Percentiles rank a stretch among this genome's conserved stretches.
phyloP scores from a whole-genome alignment of 495 filamentous ascomycete genomes.

The Mycothermus thermophilus region DNA sequence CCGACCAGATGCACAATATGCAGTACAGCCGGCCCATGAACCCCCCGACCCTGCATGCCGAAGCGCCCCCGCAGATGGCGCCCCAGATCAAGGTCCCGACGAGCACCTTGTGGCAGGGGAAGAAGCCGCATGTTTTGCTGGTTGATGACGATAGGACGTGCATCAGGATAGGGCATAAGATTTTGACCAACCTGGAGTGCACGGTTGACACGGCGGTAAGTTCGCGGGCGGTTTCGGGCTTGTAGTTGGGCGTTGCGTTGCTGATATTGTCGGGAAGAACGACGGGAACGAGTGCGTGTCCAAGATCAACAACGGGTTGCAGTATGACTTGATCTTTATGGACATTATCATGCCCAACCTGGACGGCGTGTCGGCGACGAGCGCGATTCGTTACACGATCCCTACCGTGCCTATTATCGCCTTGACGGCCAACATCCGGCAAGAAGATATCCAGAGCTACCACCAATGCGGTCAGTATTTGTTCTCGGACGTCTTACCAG shows the following conservation, averaged over 20 bases:
- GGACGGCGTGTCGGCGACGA: slow-evolving; percentile 88
- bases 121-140: slow-evolving; percentile 72
- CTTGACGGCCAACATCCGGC: slow-evolving; percentile 97
- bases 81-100: slow-evolving; percentile 20
- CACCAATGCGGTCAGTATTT: slow-evolving; percentile 78
- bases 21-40: slow-evolving; percentile 51
- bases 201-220: slow-evolving; percentile 84
- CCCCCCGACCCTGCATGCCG: slow-evolving; percentile 18
- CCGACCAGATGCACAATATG: slow-evolving; percentile 86
- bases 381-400: slow-evolving; percentile 83
- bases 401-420: slow-evolving; percentile 79
- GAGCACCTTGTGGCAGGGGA: slow-evolving; percentile 48
- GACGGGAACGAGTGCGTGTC: slow-evolving; percentile 89
- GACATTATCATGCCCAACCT: slow-evolving; percentile 98
- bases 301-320: slow-evolving; percentile 66
- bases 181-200: slow-evolving; percentile 77
- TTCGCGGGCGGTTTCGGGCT: slow-evolving; percentile 11
- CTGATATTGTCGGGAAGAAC: too few relatives aligned
- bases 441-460: slow-evolving; percentile 93
- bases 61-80: slow-evolving; percentile 14
- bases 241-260: too few relatives aligned
- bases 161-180: slow-evolving; percentile 85
- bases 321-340: slow-evolving; percentile 93
- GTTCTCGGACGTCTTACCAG: neutral
- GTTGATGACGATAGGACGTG: slow-evolving; percentile 96